Conservation (phyloP, 164 flowering plant species). For the Nymphaea thermarum region DNA sequence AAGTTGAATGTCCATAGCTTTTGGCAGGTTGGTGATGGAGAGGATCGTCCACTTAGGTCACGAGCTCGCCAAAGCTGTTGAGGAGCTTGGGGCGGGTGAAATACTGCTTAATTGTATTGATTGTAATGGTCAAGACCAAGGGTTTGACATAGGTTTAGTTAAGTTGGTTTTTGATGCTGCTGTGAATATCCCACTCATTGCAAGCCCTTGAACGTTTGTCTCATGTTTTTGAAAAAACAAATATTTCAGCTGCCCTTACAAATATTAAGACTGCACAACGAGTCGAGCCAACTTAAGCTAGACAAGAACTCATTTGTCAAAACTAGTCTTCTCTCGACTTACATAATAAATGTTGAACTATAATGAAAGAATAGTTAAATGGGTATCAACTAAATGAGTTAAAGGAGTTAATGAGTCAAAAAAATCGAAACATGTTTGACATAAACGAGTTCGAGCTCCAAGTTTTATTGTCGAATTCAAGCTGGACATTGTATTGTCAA, state of each 20-base stretch:
- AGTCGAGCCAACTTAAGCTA: slow-evolving; percentile 7
- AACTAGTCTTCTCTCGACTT: background rate
- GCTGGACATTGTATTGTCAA: no score
- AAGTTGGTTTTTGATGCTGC: slow-evolving; percentile 87
- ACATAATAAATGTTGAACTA: background rate
- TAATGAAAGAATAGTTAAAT: no score
- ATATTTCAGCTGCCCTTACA: slow-evolving; percentile 97
- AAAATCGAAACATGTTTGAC: background rate
- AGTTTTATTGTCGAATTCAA: no score
- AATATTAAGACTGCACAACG: slow-evolving; percentile 13
- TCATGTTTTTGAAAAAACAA: slow-evolving; percentile 71
- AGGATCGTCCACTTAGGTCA: slow-evolving; percentile 95
- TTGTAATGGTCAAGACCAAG: slow-evolving; percentile 96
- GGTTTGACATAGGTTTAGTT: slow-evolving; percentile 79
- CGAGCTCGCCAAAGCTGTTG: slow-evolving; percentile 98
- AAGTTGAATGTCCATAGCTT: no score
- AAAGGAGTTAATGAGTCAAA: background rate
- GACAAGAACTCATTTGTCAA: background rate
- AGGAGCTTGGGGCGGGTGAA: slow-evolving; percentile 98
- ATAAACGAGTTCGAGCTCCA: no score
- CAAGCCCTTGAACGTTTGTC: slow-evolving; percentile 76
- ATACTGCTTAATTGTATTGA: slow-evolving; percentile 93
- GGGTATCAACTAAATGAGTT: no score
- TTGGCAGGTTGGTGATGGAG: slow-evolving; percentile 57
- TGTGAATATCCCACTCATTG: slow-evolving; percentile 90